Evolutionary conservation across 257 asterid genomes (phyloP).

Genomic region (Capsicum pubescens): DNA sequence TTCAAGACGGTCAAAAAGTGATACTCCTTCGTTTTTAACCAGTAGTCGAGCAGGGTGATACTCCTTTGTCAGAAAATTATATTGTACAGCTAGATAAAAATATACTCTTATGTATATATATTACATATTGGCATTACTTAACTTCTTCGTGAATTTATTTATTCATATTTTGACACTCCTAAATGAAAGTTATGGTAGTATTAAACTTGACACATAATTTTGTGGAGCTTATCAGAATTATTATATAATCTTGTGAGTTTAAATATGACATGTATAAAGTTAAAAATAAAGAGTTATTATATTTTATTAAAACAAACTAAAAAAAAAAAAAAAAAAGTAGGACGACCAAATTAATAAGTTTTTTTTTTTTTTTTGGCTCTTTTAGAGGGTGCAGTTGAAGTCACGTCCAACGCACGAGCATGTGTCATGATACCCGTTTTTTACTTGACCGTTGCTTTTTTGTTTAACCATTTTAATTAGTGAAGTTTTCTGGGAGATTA

Average conservation of each 20-base stretch:
- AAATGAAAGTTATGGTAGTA: not conserved
- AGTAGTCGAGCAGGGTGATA: no score
- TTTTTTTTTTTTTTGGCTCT: not conserved
- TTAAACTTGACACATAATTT: not conserved
- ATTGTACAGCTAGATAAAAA: no score
- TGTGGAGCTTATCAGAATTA: not conserved
- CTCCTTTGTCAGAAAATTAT: no score
- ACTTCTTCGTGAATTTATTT: no score
- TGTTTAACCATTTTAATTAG: conserved; percentile 12
- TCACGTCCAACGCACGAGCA: conserved; percentile 68
- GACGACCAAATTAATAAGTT: no score
- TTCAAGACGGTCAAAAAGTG: no score
- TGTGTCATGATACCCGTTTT: conserved; percentile 40
- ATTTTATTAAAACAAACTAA: no score
- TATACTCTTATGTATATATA: no score
- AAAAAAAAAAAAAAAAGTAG: no score
- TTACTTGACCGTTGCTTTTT: conserved; percentile 36
- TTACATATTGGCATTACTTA: no score
- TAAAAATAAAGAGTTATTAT: not conserved
- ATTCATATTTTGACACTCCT: no score
- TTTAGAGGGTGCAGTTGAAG: conserved; percentile 31
- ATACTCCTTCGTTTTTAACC: no score
- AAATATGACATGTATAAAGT: not conserved
- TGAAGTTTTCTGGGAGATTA: conserved; percentile 23
- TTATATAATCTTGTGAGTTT: not conserved